These are phyloP conservation scores for Coniella vitis DNA, from an alignment of 2,329 filamentous ascomycete species.

Conservation along the genomic window DNA sequence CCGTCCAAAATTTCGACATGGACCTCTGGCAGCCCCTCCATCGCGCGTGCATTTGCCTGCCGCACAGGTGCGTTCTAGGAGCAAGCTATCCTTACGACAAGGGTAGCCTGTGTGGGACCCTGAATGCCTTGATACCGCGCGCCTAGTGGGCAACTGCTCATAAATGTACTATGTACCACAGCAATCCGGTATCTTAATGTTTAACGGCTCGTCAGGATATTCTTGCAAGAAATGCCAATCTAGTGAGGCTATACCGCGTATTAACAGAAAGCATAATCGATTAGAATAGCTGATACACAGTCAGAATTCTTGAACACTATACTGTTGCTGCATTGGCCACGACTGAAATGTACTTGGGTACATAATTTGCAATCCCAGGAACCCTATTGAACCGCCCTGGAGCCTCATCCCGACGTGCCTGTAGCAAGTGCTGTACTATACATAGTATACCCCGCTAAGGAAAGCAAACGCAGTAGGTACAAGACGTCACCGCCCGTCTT, in stretches of 20 bases:
- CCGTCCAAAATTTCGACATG: conserved; percentile 8
- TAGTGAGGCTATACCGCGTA: too few relatives aligned
- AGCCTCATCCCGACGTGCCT: neutral
- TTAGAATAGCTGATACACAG: too few relatives aligned
- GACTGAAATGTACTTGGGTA: neutral
- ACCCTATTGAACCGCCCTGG: neutral
- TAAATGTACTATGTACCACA: too few relatives aligned
- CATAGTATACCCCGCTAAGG: conserved; percentile 2
- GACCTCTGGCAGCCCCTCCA: conserved; percentile 4
- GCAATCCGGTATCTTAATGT: too few relatives aligned
- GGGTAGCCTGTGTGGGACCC: neutral
- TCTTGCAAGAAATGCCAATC: too few relatives aligned
- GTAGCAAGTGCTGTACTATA: neutral
- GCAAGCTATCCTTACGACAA: too few relatives aligned
- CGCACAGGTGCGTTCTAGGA: neutral
- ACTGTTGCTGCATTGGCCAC: too few relatives aligned
- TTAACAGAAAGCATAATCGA: too few relatives aligned
- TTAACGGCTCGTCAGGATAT: too few relatives aligned
- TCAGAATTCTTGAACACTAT: too few relatives aligned
- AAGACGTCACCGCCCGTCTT: neutral
- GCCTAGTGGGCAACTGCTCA: too few relatives aligned
- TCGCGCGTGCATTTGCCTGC: conserved; percentile 3
- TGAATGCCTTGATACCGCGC: neutral
- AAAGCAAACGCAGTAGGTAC: conserved; percentile 2
- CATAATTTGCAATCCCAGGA: neutral